Evolutionary conservation across 2,329 filamentous ascomycete genomes (phyloP).

Genomic region (Ambrosiella beaveri): DNA sequence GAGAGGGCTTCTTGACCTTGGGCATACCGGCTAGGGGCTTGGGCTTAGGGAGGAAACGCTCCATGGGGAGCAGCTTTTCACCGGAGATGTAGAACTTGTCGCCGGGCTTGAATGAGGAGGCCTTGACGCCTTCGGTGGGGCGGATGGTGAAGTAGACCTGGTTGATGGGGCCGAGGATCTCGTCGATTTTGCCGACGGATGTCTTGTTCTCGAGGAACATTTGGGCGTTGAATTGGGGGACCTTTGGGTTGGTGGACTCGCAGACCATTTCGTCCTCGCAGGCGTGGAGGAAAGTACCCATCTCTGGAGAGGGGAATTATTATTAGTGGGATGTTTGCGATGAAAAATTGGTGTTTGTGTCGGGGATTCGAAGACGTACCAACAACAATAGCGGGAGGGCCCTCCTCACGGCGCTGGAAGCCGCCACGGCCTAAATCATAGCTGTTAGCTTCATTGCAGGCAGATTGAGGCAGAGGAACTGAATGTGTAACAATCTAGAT

Average conservation of each 20-base stretch:
- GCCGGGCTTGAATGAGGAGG: constrained; percentile 81
- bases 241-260: constrained; percentile 85
- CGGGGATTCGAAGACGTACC: constrained; percentile 17
- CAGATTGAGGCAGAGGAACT: background rate
- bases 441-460: constrained; percentile 1
- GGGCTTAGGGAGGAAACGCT: constrained; percentile 92
- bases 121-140: constrained; percentile 88
- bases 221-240: constrained; percentile 97
- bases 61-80: constrained; percentile 86
- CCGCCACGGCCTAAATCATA: constrained; percentile 20
- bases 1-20: constrained; percentile 39
- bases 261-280: constrained; percentile 97
- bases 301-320: constrained; percentile 36
- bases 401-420: constrained; percentile 25
- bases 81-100: constrained; percentile 94
- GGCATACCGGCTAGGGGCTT: constrained; percentile 47
- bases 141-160: constrained; percentile 98
- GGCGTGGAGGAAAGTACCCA: constrained; percentile 86
- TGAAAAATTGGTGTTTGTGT: background rate
- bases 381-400: constrained; percentile 23
- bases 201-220: constrained; percentile 99
- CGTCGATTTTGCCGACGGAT: constrained; percentile 88
- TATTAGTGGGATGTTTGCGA: background rate
- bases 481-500: background rate
- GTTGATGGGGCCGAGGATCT: constrained; percentile 93